phyloP scores from a whole-genome alignment of 176 grass and related monocot species.

The Cocos nucifera region DNA sequence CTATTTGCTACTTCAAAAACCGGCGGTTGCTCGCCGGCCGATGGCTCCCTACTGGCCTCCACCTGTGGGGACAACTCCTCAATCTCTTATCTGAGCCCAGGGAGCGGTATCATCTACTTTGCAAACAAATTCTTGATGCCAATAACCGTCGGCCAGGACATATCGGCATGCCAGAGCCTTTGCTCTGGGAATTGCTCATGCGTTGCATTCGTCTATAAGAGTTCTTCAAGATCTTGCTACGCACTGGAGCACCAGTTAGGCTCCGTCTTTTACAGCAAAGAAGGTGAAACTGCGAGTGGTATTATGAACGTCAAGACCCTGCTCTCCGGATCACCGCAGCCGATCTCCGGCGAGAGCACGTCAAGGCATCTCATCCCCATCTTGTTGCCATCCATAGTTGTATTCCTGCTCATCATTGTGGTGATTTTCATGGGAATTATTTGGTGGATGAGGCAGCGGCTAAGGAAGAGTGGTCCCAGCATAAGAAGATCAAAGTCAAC shows the following conservation, averaged over 20 bases:
- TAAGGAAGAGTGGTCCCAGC: slow-evolving; percentile 10
- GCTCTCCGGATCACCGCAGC: neutral
- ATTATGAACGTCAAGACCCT: slow-evolving; percentile 54
- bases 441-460: slow-evolving; percentile 23
- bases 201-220: slow-evolving; percentile 56
- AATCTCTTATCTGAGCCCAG: slow-evolving; percentile 38
- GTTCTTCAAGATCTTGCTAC: slow-evolving; percentile 40
- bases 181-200: slow-evolving; percentile 67
- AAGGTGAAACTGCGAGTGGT: neutral
- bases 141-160: slow-evolving; percentile 18
- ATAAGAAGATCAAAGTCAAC: slow-evolving; percentile 15
- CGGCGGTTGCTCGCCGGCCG: slow-evolving; percentile 43
- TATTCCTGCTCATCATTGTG: slow-evolving; percentile 28
- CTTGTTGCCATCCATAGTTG: slow-evolving; percentile 41
- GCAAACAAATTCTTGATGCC: slow-evolving; percentile 42
- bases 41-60: slow-evolving; percentile 46
- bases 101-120: slow-evolving; percentile 37
- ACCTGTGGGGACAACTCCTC: slow-evolving; percentile 3
- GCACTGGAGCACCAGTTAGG: slow-evolving; percentile 51
- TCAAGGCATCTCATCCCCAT: slow-evolving; percentile 27
- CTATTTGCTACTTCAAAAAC: slow-evolving; percentile 23
- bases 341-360: neutral
- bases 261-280: slow-evolving; percentile 34
- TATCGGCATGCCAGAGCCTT: slow-evolving; percentile 34
- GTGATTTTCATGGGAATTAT: slow-evolving; percentile 5